phyloP scores from a whole-genome alignment of 495 filamentous ascomycete species.

The Penicillium ochrochloron region DNA sequence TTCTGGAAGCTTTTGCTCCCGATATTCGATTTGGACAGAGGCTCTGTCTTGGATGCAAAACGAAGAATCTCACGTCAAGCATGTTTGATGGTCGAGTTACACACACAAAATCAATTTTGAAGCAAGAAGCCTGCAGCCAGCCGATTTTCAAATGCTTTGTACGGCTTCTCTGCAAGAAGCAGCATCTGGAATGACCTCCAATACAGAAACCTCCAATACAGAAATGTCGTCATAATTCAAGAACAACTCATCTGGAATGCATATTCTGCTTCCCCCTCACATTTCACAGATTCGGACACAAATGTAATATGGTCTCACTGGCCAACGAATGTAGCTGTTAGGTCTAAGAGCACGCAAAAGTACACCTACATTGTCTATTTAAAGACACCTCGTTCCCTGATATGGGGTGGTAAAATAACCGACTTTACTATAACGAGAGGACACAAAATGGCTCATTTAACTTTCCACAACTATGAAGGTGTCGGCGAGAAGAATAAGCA shows the following conservation, averaged over 20 bases:
- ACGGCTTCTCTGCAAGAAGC: not conserved
- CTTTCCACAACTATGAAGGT: slow-evolving; percentile 50
- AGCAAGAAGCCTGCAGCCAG: not conserved
- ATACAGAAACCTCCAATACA: not conserved
- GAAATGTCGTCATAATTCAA: not conserved
- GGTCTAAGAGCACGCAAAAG: not conserved
- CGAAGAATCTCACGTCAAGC: no score
- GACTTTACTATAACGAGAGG: not conserved
- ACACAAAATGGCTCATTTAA: slow-evolving; percentile 46
- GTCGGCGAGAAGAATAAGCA: slow-evolving; percentile 42
- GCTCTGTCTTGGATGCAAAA: no score
- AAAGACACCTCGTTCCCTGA: not conserved
- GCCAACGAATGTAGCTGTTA: not conserved
- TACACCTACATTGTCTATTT: not conserved
- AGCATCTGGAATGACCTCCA: not conserved
- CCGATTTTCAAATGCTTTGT: not conserved
- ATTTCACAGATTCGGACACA: not conserved
- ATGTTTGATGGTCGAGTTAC: no score
- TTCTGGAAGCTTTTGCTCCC: no score
- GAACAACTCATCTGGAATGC: not conserved
- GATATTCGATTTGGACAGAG: no score
- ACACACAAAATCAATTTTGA: no score
- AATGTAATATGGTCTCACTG: not conserved
- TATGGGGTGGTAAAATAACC: not conserved
- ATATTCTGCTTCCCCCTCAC: not conserved